Conservation (phyloP, 2,329 filamentous ascomycete genomes). For the Tolypocladium endophyticum region DNA sequence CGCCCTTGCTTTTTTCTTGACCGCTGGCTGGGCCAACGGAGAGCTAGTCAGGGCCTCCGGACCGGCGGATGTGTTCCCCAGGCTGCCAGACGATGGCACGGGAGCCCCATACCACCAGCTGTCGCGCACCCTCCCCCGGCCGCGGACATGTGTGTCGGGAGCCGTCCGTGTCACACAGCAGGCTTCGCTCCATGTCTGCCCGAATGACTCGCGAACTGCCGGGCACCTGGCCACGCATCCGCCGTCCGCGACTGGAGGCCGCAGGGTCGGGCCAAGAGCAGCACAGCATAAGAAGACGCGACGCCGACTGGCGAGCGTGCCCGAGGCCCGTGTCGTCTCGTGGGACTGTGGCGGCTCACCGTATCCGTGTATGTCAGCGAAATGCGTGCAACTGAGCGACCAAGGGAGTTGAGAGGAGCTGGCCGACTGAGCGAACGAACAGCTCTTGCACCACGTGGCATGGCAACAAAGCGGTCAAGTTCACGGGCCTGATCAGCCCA, state of each 20-base stretch:
- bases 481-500: neutral
- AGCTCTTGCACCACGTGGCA: neutral
- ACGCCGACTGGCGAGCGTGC: neutral
- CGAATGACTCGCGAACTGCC: constrained; percentile 1
- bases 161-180: constrained; percentile 1
- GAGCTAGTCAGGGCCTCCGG: neutral
- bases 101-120: neutral
- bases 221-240: neutral
- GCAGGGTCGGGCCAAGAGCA: neutral
- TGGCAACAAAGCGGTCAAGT: neutral
- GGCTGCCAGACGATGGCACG: neutral
- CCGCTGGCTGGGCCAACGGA: neutral
- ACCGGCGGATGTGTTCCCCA: neutral
- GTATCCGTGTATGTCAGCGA: neutral
- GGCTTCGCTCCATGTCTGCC: neutral
- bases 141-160: neutral
- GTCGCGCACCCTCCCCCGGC: neutral
- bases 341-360: neutral
- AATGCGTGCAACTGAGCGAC: neutral
- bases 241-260: neutral
- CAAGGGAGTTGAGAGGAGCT: neutral
- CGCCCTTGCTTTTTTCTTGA: neutral
- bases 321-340: neutral
- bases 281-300: neutral
- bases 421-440: neutral